Evolutionary conservation across 164 flowering plant species (phyloP).

Genomic region (Magnolia changhungtana): DNA sequence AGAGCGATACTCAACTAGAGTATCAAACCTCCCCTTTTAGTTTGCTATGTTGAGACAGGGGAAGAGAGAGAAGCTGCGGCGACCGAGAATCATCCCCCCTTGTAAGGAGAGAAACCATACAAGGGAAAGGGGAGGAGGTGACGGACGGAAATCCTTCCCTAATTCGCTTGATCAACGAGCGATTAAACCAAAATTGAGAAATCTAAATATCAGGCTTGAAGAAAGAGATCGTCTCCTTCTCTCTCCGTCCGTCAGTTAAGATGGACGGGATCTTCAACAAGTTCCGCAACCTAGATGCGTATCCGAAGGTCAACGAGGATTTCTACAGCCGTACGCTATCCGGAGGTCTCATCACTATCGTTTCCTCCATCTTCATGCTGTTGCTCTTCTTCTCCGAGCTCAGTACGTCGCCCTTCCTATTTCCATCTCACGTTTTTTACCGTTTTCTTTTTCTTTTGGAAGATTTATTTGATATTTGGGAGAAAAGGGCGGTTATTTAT

Average conservation of each 20-base stretch:
- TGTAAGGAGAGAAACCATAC: not conserved
- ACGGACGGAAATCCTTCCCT: not conserved
- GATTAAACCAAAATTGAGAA: not conserved
- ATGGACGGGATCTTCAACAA: constrained; percentile 21
- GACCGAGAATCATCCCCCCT: not conserved
- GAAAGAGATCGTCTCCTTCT: not conserved
- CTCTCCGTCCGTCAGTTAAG: not conserved
- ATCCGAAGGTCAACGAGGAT: constrained; percentile 72
- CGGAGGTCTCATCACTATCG: constrained; percentile 68
- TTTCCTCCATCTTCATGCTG: constrained; percentile 54
- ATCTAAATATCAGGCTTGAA: too few species aligned
- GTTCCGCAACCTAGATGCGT: constrained; percentile 55
- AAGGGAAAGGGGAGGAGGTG: not conserved
- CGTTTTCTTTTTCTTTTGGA: not conserved
- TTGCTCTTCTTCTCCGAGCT: constrained; percentile 68
- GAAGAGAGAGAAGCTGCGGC: too few species aligned
- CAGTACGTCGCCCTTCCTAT: constrained; percentile 29
- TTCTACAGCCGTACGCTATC: constrained; percentile 70
- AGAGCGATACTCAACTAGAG: too few species aligned
- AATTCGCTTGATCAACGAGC: not conserved
- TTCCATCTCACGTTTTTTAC: not conserved
- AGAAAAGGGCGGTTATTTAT: not conserved
- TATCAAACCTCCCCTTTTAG: too few species aligned
- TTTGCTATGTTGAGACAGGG: too few species aligned
- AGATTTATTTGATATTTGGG: not conserved